Conservation (phyloP, 176 grass and related monocot species). For the Oryza nivara region DNA sequence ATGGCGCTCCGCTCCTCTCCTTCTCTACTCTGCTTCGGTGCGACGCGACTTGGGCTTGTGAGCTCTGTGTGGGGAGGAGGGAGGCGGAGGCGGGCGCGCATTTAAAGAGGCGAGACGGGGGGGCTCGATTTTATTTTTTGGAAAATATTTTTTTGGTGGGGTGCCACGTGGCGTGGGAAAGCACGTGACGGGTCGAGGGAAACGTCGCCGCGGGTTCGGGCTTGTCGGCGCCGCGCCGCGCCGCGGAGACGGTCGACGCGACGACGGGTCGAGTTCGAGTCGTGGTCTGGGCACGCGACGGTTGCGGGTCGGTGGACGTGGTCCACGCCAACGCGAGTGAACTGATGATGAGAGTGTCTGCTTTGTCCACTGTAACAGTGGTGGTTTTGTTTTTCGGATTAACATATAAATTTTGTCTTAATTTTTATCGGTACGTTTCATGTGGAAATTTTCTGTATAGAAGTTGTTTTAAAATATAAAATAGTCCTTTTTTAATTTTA, state of each 20-base stretch:
- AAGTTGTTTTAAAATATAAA: too few species aligned
- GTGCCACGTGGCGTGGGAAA: background rate
- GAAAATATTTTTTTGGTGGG: background rate
- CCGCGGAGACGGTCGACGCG: background rate
- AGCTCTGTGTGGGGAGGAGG: background rate
- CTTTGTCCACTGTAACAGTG: too few species aligned
- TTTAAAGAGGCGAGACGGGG: background rate
- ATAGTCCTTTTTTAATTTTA: too few species aligned
- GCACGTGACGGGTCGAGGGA: background rate
- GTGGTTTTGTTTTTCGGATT: too few species aligned
- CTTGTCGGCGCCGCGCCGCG: background rate
- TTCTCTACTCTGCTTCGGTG: background rate
- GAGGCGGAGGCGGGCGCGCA: background rate
- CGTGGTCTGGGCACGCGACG: too few species aligned
- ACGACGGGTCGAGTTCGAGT: too few species aligned
- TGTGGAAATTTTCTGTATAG: too few species aligned
- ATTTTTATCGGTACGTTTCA: too few species aligned
- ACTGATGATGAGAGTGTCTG: too few species aligned
- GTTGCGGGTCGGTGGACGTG: constrained; percentile 5
- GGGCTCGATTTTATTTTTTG: background rate
- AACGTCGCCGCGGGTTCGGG: background rate
- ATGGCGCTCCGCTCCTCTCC: constrained; percentile 29
- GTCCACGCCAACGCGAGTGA: too few species aligned
- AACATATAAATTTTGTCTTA: too few species aligned
- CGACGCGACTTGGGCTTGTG: background rate